These are phyloP conservation scores for Pseudisothecium myosuroides DNA, from an alignment of 225 moss, liverwort and hornwort genomes.

Conservation along the genomic window DNA sequence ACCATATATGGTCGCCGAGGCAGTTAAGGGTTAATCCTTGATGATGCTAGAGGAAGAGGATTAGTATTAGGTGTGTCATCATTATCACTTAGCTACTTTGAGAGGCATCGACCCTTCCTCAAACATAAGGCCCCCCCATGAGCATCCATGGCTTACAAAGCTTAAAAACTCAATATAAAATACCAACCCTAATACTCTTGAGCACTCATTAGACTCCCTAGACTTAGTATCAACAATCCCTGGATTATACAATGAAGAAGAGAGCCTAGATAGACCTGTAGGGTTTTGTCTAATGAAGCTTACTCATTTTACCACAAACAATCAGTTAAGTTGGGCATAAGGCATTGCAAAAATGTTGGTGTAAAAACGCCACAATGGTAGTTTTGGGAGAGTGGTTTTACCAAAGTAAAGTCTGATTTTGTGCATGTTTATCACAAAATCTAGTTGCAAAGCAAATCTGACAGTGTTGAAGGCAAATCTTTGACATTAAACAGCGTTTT, in stretches of 20 bases:
- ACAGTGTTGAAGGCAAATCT: accelerated
- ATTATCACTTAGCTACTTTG: neutral
- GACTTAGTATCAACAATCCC: neutral
- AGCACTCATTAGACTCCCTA: no score
- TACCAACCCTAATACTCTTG: no score
- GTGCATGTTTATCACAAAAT: no score
- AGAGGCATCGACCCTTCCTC: neutral
- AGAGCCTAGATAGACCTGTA: accelerated
- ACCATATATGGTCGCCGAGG: no score
- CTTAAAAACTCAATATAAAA: no score
- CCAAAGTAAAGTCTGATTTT: accelerated
- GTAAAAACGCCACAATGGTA: accelerated
- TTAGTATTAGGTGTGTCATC: no score
- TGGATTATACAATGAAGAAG: neutral
- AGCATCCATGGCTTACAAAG: no score
- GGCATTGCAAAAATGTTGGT: accelerated
- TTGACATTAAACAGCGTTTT: accelerated
- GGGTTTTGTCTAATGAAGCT: accelerated
- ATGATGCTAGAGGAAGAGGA: no score
- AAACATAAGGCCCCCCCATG: neutral
- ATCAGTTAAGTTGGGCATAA: accelerated
- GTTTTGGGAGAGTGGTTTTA: neutral
- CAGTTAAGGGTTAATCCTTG: no score
- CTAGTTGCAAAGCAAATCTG: no score
- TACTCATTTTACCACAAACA: neutral